Conservation (phyloP, 345 rosid species). For the Euphorbia pulcherrima region DNA sequence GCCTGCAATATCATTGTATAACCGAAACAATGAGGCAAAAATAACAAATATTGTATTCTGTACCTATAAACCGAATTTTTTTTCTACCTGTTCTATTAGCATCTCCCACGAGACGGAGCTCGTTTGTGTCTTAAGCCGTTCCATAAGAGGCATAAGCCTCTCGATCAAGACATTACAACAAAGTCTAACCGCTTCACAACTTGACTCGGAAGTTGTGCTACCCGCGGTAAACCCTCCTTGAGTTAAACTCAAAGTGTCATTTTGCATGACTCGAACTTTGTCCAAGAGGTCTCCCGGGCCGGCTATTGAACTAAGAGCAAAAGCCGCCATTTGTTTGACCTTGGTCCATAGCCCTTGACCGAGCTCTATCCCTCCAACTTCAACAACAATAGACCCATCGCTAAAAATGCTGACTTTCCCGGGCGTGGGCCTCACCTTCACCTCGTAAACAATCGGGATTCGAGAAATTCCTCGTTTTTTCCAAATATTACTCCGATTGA, state of each 20-base stretch:
- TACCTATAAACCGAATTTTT: no score
- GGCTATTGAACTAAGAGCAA: no score
- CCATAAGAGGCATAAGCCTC: slow-evolving; percentile 48
- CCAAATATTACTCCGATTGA: slow-evolving; percentile 56
- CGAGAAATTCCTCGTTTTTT: slow-evolving; percentile 72
- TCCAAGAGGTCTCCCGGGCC: slow-evolving; percentile 46
- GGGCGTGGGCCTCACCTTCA: slow-evolving; percentile 47
- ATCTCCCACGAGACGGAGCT: slow-evolving; percentile 61
- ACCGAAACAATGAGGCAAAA: no score
- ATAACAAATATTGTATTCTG: no score
- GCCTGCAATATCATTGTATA: slow-evolving; percentile 59
- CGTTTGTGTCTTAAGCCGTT: slow-evolving; percentile 43
- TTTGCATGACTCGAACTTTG: slow-evolving; percentile 64
- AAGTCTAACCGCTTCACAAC: slow-evolving; percentile 73
- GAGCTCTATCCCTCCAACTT: slow-evolving; percentile 84
- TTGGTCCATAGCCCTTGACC: slow-evolving; percentile 98
- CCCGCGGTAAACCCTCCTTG: slow-evolving; percentile 79
- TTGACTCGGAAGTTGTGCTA: slow-evolving; percentile 85
- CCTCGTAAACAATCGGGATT: slow-evolving; percentile 54
- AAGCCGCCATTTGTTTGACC: slow-evolving; percentile 52
- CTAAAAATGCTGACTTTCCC: slow-evolving; percentile 79
- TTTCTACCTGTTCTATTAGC: slow-evolving; percentile 60
- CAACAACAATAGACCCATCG: slow-evolving; percentile 83
- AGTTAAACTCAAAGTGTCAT: slow-evolving; percentile 61
- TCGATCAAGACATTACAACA: slow-evolving; percentile 68